Percentiles rank a stretch among this genome's conserved stretches.
Conservation (phyloP, 805 yeast species). For the Kazachstania psychrophila region DNA sequence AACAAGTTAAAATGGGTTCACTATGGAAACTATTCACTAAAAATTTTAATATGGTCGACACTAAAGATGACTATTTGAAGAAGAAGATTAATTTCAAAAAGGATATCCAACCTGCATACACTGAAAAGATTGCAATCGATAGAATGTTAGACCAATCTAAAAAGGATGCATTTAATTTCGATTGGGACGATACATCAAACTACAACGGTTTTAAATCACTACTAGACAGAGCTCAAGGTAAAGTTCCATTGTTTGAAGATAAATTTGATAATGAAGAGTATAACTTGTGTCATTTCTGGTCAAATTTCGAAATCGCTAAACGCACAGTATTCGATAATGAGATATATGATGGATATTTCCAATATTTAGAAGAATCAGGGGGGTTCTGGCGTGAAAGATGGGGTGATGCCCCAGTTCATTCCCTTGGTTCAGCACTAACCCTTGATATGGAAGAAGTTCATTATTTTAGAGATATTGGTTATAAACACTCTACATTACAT, state of each 20-base stretch:
- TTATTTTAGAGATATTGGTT: slow-evolving; percentile 89
- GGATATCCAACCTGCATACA: slow-evolving; percentile 20
- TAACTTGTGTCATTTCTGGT: slow-evolving; percentile 84
- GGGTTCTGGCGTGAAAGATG: slow-evolving; percentile 89
- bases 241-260: slow-evolving; percentile 36
- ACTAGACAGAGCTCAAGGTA: slow-evolving; percentile 32
- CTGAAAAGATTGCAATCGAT: slow-evolving; percentile 29
- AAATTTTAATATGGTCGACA: slow-evolving; percentile 32
- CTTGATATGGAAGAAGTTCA: slow-evolving; percentile 64
- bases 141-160: slow-evolving; percentile 11
- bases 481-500: slow-evolving; percentile 65
- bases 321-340: slow-evolving; percentile 63
- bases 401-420: slow-evolving; percentile 97
- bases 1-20: slow-evolving; percentile 42
- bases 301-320: slow-evolving; percentile 85
- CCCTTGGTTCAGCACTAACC: slow-evolving; percentile 74
- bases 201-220: slow-evolving; percentile 28
- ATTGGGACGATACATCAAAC: slow-evolving; percentile 9
- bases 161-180: neutral
- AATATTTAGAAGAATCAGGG: slow-evolving; percentile 57
- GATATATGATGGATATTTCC: slow-evolving; percentile 57
- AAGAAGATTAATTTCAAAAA: slow-evolving; percentile 20
- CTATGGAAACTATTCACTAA: slow-evolving; percentile 61
- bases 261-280: slow-evolving; percentile 58
- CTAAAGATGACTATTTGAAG: slow-evolving; percentile 28